Percentiles rank a stretch among this genome's conserved stretches.
Evolutionary conservation across 768 basidiomycete species (phyloP).

Genomic region (Collybia sp.): DNA sequence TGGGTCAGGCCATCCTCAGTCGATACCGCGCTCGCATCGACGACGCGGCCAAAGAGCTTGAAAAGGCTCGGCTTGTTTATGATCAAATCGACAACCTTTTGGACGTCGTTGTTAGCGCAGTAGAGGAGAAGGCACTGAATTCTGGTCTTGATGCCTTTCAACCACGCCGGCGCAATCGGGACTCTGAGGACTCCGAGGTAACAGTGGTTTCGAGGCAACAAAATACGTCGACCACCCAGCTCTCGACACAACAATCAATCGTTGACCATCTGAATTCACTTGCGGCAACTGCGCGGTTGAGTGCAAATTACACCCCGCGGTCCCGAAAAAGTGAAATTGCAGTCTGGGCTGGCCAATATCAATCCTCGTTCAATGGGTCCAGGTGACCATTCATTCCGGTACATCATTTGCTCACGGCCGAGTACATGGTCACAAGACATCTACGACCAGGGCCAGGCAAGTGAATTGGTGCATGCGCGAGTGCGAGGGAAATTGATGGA

Average conservation of each 20-base stretch:
- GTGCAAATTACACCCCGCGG: too few species aligned
- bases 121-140: conserved; percentile 37
- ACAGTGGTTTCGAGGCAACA: conserved; percentile 38
- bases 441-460: too few species aligned
- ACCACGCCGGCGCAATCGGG: conserved; percentile 37
- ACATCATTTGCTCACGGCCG: too few species aligned
- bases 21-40: conserved; percentile 51
- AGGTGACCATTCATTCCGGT: too few species aligned
- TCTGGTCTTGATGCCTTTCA: conserved; percentile 27
- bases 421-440: too few species aligned
- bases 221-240: conserved; percentile 10
- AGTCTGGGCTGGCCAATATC: too few species aligned
- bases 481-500: too few species aligned
- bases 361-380: too few species aligned
- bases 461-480: too few species aligned
- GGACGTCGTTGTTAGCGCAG: conserved; percentile 36
- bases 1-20: conserved; percentile 39
- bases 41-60: conserved; percentile 45
- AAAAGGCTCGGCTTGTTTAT: conserved; percentile 38
- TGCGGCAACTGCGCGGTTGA: too few species aligned
- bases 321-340: too few species aligned
- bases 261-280: too few species aligned
- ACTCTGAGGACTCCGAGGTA: conserved; percentile 62
- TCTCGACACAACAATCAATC: conserved; percentile 8
- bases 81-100: conserved; percentile 40